A percentile compares a stretch with the other conserved stretches of the same genome.
phyloP scores from a whole-genome alignment of 441 rosid genomes.

The Corymbia citriodora region DNA sequence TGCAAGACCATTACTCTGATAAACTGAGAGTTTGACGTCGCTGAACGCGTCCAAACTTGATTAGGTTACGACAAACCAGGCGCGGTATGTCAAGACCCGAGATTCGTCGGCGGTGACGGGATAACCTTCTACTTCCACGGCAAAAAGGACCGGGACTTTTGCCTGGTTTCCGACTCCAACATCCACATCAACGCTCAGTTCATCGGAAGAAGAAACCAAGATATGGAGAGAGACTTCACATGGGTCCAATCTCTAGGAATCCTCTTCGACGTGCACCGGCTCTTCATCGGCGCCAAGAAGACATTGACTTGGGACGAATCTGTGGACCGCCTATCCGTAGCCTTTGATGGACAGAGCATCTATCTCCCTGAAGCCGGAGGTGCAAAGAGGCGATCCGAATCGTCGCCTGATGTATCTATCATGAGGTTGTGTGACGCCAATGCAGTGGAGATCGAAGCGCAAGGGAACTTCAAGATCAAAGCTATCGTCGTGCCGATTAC shows the following conservation, averaged over 20 bases:
- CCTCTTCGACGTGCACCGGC: conserved; percentile 38
- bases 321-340: conserved; percentile 29
- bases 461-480: conserved; percentile 39
- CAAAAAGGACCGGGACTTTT: conserved; percentile 48
- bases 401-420: conserved; percentile 22
- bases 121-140: conserved; percentile 68
- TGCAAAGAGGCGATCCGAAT: conserved; percentile 30
- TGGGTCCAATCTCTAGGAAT: conserved; percentile 59
- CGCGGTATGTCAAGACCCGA: conserved; percentile 56
- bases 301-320: conserved; percentile 60
- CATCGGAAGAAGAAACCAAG: conserved; percentile 42
- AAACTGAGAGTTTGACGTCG: not conserved
- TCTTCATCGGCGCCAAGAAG: conserved; percentile 45
- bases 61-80: conserved; percentile 49
- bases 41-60: not conserved
- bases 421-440: conserved; percentile 32
- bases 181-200: conserved; percentile 63
- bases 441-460: conserved; percentile 26
- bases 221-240: conserved; percentile 54
- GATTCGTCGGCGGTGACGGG: conserved; percentile 65
- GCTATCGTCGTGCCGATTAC: conserved; percentile 56
- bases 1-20: not conserved
- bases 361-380: conserved; percentile 27
- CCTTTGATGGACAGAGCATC: conserved; percentile 36
- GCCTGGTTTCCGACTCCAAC: conserved; percentile 52